These are phyloP conservation scores for Beauveria varroae DNA, from an alignment of 2,329 filamentous ascomycete species.

Conservation along the genomic window DNA sequence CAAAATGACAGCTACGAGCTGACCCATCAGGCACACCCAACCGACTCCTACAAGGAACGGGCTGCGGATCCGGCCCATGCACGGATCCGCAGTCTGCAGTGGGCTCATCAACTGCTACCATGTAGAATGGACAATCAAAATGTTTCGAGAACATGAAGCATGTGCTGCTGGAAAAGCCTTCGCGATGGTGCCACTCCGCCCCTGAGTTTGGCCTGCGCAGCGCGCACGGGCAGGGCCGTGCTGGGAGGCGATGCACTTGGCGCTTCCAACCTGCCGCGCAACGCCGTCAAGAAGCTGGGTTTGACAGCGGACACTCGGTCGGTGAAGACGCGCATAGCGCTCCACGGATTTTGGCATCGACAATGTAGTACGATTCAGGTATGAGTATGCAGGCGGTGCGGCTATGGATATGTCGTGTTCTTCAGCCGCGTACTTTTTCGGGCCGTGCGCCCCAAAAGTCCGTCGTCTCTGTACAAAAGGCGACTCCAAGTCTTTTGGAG, in stretches of 20 bases:
- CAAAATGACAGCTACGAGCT: constrained; percentile 2
- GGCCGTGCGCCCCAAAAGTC: not conserved
- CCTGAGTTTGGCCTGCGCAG: constrained; percentile 34
- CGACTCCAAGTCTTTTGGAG: not conserved
- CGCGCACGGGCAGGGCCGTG: constrained; percentile 12
- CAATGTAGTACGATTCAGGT: constrained; percentile 1
- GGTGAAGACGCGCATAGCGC: not conserved
- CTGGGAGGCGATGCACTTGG: constrained; percentile 14
- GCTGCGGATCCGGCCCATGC: constrained; percentile 18
- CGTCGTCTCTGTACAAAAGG: not conserved
- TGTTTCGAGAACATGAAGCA: constrained; percentile 44
- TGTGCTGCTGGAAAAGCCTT: constrained; percentile 46
- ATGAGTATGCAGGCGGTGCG: constrained; percentile 6
- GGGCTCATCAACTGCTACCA: constrained; percentile 44
- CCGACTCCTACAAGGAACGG: constrained; percentile 14
- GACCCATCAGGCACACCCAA: not conserved
- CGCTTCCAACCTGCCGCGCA: constrained; percentile 11
- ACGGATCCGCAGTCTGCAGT: constrained; percentile 23
- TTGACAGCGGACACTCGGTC: constrained; percentile 4
- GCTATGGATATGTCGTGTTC: constrained; percentile 11
- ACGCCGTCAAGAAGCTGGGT: not conserved
- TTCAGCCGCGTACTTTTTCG: not conserved
- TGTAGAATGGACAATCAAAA: constrained; percentile 36
- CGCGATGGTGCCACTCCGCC: constrained; percentile 37
- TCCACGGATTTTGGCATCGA: not conserved